Conservation (phyloP, 306 rosid species). For the Cicer pinnatifidum region DNA sequence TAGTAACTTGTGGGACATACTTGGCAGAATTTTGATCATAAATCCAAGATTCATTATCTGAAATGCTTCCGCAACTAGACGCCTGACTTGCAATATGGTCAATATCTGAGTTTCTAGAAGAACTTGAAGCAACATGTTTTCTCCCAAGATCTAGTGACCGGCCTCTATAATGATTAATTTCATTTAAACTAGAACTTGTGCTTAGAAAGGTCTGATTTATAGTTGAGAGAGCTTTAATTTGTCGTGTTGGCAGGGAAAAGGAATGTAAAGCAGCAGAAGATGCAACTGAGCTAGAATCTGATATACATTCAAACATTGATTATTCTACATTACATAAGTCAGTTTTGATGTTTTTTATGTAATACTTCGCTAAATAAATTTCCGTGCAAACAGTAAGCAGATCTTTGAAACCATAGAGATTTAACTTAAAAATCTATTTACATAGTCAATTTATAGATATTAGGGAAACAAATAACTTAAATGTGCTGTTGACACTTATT, state of each 20-base stretch:
- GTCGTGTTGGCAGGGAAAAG: conserved; percentile 63
- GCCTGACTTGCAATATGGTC: conserved; percentile 48
- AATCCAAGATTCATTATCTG: conserved; percentile 56
- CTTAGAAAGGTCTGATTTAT: conserved; percentile 60
- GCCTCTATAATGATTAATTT: conserved; percentile 51
- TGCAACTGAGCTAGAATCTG: conserved; percentile 63
- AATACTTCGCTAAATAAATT: conserved; percentile 29
- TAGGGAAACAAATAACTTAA: conserved; percentile 9
- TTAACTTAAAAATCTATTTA: too few relatives aligned
- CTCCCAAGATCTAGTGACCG: conserved; percentile 62
- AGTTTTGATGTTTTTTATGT: conserved; percentile 22
- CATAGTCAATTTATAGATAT: background rate
- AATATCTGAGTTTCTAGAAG: conserved; percentile 53
- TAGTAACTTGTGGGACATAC: conserved; percentile 40
- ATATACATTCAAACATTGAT: conserved; percentile 16
- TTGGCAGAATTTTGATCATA: conserved; percentile 55
- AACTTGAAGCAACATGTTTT: conserved; percentile 47
- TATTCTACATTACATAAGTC: conserved; percentile 19
- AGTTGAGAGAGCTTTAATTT: conserved; percentile 74
- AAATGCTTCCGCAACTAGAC: conserved; percentile 59
- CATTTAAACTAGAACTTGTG: conserved; percentile 46
- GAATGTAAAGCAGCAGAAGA: conserved; percentile 55
- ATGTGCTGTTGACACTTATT: conserved; percentile 1
- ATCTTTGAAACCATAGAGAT: background rate
- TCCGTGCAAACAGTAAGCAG: background rate